A percentile compares a stretch with the other conserved stretches of the same genome.
These are phyloP conservation scores for Knufia fluminis DNA, from an alignment of 2,329 filamentous ascomycete genomes.

Conservation along the genomic window DNA sequence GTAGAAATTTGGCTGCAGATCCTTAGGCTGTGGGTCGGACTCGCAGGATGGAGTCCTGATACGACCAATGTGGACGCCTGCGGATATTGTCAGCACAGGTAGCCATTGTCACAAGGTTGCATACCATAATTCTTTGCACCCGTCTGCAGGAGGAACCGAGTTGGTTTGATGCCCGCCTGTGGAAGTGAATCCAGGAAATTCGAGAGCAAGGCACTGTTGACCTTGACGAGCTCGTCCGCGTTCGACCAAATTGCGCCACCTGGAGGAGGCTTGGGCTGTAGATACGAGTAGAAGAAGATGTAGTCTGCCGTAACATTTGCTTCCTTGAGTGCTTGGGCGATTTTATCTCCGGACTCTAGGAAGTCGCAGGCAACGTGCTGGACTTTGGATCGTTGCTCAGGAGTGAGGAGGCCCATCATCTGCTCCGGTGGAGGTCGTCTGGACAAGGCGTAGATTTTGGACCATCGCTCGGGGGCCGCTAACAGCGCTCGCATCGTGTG, in stretches of 20 bases:
- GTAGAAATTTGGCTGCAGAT: conserved; percentile 46
- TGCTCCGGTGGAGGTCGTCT: conserved; percentile 34
- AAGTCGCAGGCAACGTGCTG: conserved; percentile 36
- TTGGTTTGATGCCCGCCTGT: conserved; percentile 35
- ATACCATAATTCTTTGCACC: conserved; percentile 44
- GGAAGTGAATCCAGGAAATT: conserved; percentile 42
- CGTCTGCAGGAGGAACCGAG: conserved; percentile 42
- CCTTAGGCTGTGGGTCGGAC: conserved; percentile 34
- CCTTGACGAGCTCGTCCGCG: conserved; percentile 40
- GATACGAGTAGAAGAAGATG: conserved; percentile 47
- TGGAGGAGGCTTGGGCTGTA: conserved; percentile 41
- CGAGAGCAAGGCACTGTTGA: conserved; percentile 38
- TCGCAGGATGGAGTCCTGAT: conserved; percentile 37
- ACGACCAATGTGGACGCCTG: conserved; percentile 38
- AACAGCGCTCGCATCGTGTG: conserved; percentile 40
- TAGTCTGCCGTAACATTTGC: conserved; percentile 29
- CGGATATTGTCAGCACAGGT: background rate
- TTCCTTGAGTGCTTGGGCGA: conserved; percentile 22
- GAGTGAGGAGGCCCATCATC: conserved; percentile 27
- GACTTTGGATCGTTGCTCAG: conserved; percentile 30
- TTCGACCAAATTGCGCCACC: conserved; percentile 41
- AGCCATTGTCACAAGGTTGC: background rate
- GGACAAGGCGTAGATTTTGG: conserved; percentile 43
- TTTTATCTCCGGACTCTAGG: conserved; percentile 24
- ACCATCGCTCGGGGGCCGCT: conserved; percentile 39